A percentile compares a stretch with the other conserved stretches of the same genome.
Evolutionary conservation across 2,329 filamentous ascomycete species (phyloP).

Genomic region (Scytalidium lignicola): DNA sequence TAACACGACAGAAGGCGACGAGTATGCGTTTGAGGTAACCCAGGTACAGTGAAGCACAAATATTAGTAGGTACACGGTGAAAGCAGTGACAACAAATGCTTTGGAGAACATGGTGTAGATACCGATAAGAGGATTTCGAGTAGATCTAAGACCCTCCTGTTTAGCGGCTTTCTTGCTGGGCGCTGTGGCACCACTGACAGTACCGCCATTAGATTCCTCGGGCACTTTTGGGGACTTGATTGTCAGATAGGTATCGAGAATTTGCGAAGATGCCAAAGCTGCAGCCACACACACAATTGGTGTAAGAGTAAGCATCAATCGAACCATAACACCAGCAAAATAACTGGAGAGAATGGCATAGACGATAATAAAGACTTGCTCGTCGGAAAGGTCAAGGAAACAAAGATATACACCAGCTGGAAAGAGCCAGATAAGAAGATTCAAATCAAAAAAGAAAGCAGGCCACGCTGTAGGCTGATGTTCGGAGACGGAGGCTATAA

Average conservation of each 20-base stretch:
- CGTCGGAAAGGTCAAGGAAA: conserved; percentile 88
- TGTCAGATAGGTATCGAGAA: conserved; percentile 81
- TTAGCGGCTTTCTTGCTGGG: conserved; percentile 51
- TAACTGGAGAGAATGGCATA: conserved; percentile 97
- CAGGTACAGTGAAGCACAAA: conserved; percentile 98
- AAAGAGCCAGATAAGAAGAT: conserved; percentile 98
- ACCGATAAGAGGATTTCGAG: conserved; percentile 69
- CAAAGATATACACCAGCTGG: conserved; percentile 97
- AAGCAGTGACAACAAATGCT: conserved; percentile 64
- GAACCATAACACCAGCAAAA: conserved; percentile 98
- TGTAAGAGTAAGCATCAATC: conserved; percentile 95
- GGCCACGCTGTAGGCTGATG: conserved; percentile 99
- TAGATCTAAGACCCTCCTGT: conserved; percentile 59
- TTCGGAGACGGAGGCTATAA: conserved; percentile 99
- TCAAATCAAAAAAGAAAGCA: conserved; percentile 98
- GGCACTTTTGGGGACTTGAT: conserved; percentile 55
- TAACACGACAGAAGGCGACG: conserved; percentile 92
- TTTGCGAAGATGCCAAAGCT: conserved; percentile 79
- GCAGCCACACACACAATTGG: conserved; percentile 94
- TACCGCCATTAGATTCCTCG: conserved; percentile 35
- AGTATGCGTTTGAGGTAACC: conserved; percentile 99
- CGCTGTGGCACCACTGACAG: conserved; percentile 30
- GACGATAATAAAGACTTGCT: conserved; percentile 97
- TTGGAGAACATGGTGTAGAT: conserved; percentile 81
- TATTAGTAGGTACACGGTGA: conserved; percentile 77